These are phyloP conservation scores for Hortaea sp. DNA, from an alignment of 2,329 filamentous ascomycete genomes.

Conservation along the genomic window DNA sequence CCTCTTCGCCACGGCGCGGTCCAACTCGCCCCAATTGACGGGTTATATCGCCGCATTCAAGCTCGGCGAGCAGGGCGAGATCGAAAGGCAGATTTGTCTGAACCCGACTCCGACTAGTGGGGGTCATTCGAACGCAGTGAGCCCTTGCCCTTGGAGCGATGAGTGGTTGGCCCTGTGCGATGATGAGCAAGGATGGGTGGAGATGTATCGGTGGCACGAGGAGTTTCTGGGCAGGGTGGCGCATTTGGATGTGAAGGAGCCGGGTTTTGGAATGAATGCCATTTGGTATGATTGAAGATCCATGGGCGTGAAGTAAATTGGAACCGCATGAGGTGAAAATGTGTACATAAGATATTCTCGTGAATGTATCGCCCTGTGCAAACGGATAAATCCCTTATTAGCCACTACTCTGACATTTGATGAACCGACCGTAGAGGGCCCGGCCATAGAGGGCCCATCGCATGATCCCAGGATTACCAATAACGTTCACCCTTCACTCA, in stretches of 20 bases:
- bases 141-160: conserved; percentile 71
- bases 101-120: conserved; percentile 80
- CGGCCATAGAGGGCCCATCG: too few species aligned
- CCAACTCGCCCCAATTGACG: conserved; percentile 64
- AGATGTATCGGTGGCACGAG: conserved; percentile 79
- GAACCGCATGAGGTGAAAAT: too few species aligned
- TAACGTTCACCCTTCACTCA: too few species aligned
- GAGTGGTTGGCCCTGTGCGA: conserved; percentile 87
- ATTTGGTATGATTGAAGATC: conserved; percentile 69
- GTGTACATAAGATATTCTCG: too few species aligned
- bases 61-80: conserved; percentile 54
- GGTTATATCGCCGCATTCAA: conserved; percentile 77
- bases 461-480: too few species aligned
- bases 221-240: conserved; percentile 73
- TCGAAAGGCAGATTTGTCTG: conserved; percentile 69
- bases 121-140: conserved; percentile 81
- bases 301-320: too few species aligned
- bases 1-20: conserved; percentile 75
- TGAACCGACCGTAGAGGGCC: too few species aligned
- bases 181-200: conserved; percentile 76
- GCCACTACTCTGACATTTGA: too few species aligned
- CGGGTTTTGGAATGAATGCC: conserved; percentile 94
- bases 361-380: too few species aligned
- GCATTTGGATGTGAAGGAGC: conserved; percentile 65
- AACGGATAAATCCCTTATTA: too few species aligned